Conservation (phyloP, 1,139 yeast genomes). For the Torulaspora pretoriensis region DNA sequence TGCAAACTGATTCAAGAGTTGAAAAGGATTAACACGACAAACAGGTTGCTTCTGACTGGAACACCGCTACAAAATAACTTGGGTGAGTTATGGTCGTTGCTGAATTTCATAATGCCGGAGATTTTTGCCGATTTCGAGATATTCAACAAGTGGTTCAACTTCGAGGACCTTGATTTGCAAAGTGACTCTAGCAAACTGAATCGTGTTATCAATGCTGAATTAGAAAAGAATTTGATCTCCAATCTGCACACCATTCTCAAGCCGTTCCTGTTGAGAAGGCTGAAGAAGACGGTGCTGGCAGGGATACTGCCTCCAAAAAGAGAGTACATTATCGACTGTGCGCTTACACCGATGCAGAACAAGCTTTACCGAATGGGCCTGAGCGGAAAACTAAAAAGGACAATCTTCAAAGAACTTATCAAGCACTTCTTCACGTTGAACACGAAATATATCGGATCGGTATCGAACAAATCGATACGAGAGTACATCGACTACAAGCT, state of each 20-base stretch:
- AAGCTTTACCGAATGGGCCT: constrained; percentile 61
- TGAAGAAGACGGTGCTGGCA: constrained; percentile 68
- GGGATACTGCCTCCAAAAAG: constrained; percentile 73
- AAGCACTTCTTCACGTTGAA: constrained; percentile 42
- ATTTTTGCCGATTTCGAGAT: constrained; percentile 84
- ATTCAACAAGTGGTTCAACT: constrained; percentile 93
- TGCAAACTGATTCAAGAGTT: constrained; percentile 68
- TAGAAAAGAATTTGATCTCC: constrained; percentile 58
- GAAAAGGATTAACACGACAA: constrained; percentile 60
- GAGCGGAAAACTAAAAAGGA: constrained; percentile 42
- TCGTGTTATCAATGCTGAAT: constrained; percentile 51
- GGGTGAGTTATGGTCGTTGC: constrained; percentile 82
- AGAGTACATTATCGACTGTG: constrained; percentile 76
- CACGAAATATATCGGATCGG: constrained; percentile 38
- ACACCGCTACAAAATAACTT: constrained; percentile 91
- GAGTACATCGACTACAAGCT: constrained; percentile 38
- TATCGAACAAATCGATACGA: constrained; percentile 40
- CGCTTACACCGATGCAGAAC: constrained; percentile 59
- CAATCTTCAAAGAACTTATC: constrained; percentile 44
- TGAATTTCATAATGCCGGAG: constrained; percentile 87
- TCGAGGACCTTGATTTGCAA: constrained; percentile 44
- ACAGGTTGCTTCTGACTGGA: constrained; percentile 78
- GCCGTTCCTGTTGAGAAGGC: constrained; percentile 79
- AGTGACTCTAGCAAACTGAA: constrained; percentile 41
- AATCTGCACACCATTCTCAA: constrained; percentile 82